Conservation (phyloP, 331 rosid species). For the Malus hybrid region DNA sequence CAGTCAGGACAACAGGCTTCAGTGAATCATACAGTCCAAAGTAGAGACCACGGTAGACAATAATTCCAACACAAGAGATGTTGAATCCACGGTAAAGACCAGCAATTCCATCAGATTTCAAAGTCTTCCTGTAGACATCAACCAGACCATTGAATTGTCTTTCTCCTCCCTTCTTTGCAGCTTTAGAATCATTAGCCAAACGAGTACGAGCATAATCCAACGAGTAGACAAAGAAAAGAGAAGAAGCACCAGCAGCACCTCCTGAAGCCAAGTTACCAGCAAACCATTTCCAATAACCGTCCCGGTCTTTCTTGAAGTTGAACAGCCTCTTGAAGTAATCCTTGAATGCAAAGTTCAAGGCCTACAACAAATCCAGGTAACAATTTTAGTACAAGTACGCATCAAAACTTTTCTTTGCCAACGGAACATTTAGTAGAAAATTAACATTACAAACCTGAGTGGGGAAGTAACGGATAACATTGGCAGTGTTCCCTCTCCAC, state of each 20-base stretch:
- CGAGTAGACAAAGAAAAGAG: conserved; percentile 74
- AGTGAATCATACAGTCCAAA: conserved; percentile 86
- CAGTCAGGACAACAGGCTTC: conserved; percentile 78
- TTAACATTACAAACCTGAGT: conserved; percentile 56
- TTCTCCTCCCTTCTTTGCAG: conserved; percentile 90
- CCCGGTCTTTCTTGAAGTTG: conserved; percentile 81
- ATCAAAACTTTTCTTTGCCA: background rate
- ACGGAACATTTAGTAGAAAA: background rate
- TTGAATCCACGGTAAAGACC: conserved; percentile 93
- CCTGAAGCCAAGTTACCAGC: conserved; percentile 89
- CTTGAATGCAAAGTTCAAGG: conserved; percentile 88
- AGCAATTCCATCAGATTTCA: conserved; percentile 68
- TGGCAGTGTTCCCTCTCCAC: conserved; percentile 92
- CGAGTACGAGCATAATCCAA: conserved; percentile 91
- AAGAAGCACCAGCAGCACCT: conserved; percentile 95
- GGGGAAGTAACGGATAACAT: conserved; percentile 91
- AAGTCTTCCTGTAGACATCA: conserved; percentile 84
- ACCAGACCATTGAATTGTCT: conserved; percentile 83
- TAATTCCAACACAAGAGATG: conserved; percentile 83
- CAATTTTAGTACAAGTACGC: conserved; percentile 4
- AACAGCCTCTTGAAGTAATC: conserved; percentile 94
- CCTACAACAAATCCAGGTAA: conserved; percentile 28
- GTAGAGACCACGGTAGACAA: conserved; percentile 85
- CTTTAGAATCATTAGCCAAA: conserved; percentile 78
- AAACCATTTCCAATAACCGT: conserved; percentile 95